A percentile compares a stretch with the other conserved stretches of the same genome.
These are phyloP conservation scores for Colletotrichum tabaci DNA, from an alignment of 2,329 filamentous ascomycete genomes.

Conservation along the genomic window DNA sequence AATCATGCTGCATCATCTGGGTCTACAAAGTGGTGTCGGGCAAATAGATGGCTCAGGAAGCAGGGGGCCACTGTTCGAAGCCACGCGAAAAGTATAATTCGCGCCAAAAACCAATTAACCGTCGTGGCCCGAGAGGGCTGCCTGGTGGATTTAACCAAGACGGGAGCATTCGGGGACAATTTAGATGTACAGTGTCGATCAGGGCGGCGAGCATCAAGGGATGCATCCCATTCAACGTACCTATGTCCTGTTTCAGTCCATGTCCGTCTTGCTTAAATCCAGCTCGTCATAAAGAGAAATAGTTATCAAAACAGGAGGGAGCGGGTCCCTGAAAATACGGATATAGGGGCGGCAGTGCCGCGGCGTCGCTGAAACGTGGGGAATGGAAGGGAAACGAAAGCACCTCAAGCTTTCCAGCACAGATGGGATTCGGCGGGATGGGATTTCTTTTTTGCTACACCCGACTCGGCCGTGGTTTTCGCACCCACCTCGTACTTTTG, in stretches of 20 bases:
- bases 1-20: no score
- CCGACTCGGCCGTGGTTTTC: not conserved
- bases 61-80: not conserved
- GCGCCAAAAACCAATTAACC: not conserved
- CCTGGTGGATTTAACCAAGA: not conserved
- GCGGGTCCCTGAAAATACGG: not conserved
- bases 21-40: not conserved
- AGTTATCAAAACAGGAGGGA: not conserved
- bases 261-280: no score
- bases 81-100: not conserved
- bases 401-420: constrained; percentile 10
- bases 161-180: not conserved
- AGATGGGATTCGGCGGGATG: not conserved
- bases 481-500: not conserved
- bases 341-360: no score
- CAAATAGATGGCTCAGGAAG: not conserved
- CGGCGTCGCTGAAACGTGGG: constrained; percentile 12
- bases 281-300: not conserved
- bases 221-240: not conserved
- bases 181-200: not conserved
- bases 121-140: not conserved
- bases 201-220: not conserved
- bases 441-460: not conserved
- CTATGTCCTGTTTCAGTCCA: not conserved
- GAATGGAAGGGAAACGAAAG: constrained; percentile 25